phyloP scores from a whole-genome alignment of 108 stramenopile genomes.

The Phaeodactylum tricornutum region DNA sequence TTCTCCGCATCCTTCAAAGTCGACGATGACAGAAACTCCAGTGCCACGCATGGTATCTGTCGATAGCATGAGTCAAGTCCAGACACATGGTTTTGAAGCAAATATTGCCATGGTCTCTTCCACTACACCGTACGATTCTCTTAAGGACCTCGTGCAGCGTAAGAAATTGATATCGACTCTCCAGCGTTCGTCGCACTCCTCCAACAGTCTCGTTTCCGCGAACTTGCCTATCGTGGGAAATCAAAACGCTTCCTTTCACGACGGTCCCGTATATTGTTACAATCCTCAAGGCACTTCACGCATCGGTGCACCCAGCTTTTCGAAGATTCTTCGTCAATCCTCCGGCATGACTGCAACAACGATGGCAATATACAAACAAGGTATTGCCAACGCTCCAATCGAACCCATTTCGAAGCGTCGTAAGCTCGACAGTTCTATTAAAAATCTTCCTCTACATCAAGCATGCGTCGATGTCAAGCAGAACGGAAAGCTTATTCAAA shows the following conservation, averaged over 20 bases:
- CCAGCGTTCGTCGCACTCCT: neutral
- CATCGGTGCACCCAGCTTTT: neutral
- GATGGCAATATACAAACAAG: too few relatives aligned
- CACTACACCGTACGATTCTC: slow-evolving; percentile 1
- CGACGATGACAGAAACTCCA: too few relatives aligned
- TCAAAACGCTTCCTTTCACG: neutral
- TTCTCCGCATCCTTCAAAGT: too few relatives aligned
- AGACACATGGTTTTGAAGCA: too few relatives aligned
- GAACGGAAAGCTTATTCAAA: neutral
- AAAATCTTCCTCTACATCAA: slow-evolving; percentile 1
- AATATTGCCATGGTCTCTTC: too few relatives aligned
- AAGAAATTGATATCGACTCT: neutral
- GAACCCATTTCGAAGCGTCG: too few relatives aligned
- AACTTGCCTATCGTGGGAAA: neutral
- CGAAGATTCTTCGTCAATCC: too few relatives aligned
- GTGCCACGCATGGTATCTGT: too few relatives aligned
- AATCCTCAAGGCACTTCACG: neutral
- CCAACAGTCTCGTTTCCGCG: neutral
- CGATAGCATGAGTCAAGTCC: too few relatives aligned
- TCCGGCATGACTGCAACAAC: too few relatives aligned
- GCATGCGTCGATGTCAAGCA: neutral
- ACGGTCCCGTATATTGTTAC: neutral
- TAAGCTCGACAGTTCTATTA: slow-evolving; percentile 2
- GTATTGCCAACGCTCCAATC: too few relatives aligned
- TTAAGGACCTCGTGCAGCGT: neutral